A percentile compares a stretch with the other conserved stretches of the same genome.
Evolutionary conservation across 2,329 filamentous ascomycete species (phyloP).

Genomic region (Arachnopeziza araneosa): DNA sequence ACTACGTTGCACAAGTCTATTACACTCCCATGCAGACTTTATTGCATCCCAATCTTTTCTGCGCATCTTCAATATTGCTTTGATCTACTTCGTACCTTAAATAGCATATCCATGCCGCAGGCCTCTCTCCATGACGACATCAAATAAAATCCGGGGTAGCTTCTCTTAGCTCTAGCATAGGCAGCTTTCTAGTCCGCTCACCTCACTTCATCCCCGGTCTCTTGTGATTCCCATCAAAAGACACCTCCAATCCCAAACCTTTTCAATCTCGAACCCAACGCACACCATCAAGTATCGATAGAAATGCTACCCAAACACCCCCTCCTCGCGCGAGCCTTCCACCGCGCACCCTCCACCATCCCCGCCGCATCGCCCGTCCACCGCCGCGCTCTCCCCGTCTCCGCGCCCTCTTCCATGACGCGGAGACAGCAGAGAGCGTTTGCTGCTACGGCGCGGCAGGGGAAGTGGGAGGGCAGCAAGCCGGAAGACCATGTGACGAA

Average conservation of each 20-base stretch:
- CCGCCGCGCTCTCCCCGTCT: neutral
- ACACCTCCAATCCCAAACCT: neutral
- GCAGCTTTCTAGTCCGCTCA: too few species aligned
- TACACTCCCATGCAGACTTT: too few species aligned
- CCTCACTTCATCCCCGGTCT: too few species aligned
- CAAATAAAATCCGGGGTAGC: conserved; percentile 3
- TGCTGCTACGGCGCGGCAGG: neutral
- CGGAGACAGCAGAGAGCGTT: neutral
- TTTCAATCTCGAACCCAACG: neutral
- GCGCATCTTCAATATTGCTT: too few species aligned
- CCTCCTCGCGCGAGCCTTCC: conserved; percentile 14
- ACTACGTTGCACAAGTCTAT: too few species aligned
- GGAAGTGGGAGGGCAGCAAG: conserved; percentile 14
- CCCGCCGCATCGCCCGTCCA: neutral
- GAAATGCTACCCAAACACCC: conserved; percentile 7
- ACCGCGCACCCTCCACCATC: conserved; percentile 4
- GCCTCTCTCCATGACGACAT: conserved; percentile 1
- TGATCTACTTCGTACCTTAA: too few species aligned
- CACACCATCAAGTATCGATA: neutral
- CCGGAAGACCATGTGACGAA: conserved; percentile 9
- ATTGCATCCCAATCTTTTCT: too few species aligned
- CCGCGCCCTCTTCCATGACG: neutral
- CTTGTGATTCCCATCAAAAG: too few species aligned
- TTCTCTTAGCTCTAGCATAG: too few species aligned
- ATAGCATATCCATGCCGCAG: too few species aligned